These are phyloP conservation scores for Phaeotremella fagi DNA, from an alignment of 768 basidiomycete species.

Conservation along the genomic window DNA sequence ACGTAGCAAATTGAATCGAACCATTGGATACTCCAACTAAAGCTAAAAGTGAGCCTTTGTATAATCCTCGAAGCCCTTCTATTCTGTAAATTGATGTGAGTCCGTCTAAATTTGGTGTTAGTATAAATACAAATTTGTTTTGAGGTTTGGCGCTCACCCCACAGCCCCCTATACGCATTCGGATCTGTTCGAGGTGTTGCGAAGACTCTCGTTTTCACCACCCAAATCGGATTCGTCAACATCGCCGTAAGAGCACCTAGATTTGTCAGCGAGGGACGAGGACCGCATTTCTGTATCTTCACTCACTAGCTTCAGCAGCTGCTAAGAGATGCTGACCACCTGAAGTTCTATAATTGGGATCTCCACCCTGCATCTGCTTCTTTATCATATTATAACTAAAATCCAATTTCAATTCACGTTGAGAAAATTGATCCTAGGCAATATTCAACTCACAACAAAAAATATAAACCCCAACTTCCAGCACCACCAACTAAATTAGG, in stretches of 20 bases:
- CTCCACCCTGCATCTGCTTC: constrained; percentile 61
- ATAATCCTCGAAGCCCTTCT: constrained; percentile 76
- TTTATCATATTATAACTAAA: constrained; percentile 89
- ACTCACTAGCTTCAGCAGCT: constrained; percentile 94
- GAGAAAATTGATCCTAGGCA: background rate
- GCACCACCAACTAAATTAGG: constrained; percentile 94
- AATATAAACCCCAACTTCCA: constrained; percentile 95
- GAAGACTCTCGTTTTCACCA: constrained; percentile 95
- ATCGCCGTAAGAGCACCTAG: constrained; percentile 87
- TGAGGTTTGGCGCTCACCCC: constrained; percentile 56
- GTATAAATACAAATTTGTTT: background rate
- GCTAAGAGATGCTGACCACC: constrained; percentile 77
- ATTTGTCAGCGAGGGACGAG: constrained; percentile 3
- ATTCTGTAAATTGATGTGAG: constrained; percentile 62
- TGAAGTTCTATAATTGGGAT: constrained; percentile 63
- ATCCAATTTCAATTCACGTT: background rate
- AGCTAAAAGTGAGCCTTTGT: constrained; percentile 80
- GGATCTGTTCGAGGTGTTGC: constrained; percentile 67
- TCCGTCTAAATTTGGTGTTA: constrained; percentile 55
- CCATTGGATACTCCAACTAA: constrained; percentile 91
- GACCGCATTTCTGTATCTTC: too few relatives aligned
- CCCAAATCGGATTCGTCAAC: constrained; percentile 96
- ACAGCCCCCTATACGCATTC: constrained; percentile 70
- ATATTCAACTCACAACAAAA: constrained; percentile 72
- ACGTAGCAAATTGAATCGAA: constrained; percentile 90